Evolutionary conservation across 2,329 filamentous ascomycete genomes (phyloP), one percentile per base, ranked within the genome.

Genomic region (Cladobotryum protrusum): DNA sequence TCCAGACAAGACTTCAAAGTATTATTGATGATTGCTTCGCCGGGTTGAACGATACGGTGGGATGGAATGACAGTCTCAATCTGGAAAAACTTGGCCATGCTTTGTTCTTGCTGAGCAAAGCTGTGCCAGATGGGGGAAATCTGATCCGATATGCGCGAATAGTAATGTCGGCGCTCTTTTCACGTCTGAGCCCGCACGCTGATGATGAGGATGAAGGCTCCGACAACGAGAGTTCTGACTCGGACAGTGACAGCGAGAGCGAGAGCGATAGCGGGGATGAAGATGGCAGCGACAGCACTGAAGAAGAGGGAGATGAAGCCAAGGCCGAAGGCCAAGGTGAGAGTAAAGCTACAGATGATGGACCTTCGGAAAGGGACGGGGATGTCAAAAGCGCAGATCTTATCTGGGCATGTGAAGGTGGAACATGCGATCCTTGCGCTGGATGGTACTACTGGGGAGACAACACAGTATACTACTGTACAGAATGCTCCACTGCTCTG

Each of bases 161-260:
- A 15, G 49, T 62, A 2, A 36, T 53, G 0, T 64, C 62, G 1
- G 61, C 61, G 3, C 45, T 54, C 15, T 64, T 64, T 39, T 62
- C 53, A 6, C 49, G 48, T 15, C 50, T 41, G 3, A 29, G 24
- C 32, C 14, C 43, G 14, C 46, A 52, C 7, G 42, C 44, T 5
- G 43, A 40, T 34, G 32, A 49, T 24, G 47, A 47, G 37, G 19
- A 34, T 15, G 44, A 39, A 2, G 42, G 42, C 6, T 29, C 24
- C 6, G 24, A 29, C 11, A 5, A 2, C 24, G 24, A 29, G 11
- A 29, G 24, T 29, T 29, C 24, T 29, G 24, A 29, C 24, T 29
- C 24, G 6, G 24, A 29, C 5, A 43, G 43, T 17, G 54, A 50
- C 17, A 37, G 48, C 17, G 46, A 46, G 11, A 24, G 11, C 6